These are phyloP conservation scores for Pleodorina starrii DNA, from an alignment of 139 green algal species.

Conservation along the genomic window DNA sequence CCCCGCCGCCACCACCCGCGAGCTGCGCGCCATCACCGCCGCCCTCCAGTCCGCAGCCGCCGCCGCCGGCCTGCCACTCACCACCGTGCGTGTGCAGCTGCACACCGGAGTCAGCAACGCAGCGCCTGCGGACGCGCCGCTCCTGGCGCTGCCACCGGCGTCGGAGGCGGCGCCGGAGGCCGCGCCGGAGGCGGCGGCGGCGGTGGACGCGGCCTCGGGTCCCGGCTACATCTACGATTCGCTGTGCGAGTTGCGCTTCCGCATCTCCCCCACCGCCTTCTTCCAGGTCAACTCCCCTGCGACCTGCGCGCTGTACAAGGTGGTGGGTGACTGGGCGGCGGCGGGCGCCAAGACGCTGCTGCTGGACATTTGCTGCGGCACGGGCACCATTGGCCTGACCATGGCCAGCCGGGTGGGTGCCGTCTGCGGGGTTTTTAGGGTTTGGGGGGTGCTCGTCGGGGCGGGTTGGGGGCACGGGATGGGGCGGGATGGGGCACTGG, in stretches of 20 bases:
- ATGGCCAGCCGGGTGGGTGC: constrained; percentile 70
- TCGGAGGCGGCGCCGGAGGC: not conserved
- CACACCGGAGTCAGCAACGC: constrained; percentile 62
- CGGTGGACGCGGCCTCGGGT: not conserved
- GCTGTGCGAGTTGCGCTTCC: constrained; percentile 82
- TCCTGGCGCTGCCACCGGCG: constrained; percentile 33
- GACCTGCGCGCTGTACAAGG: constrained; percentile 63
- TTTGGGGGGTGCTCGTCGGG: too few species aligned
- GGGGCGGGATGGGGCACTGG: too few species aligned
- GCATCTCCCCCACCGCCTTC: constrained; percentile 85
- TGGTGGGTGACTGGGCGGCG: constrained; percentile 51
- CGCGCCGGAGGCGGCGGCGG: not conserved
- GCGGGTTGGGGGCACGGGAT: too few species aligned
- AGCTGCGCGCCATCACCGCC: constrained; percentile 29
- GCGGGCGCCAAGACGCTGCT: constrained; percentile 65
- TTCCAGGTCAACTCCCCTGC: constrained; percentile 82
- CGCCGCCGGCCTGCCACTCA: constrained; percentile 28
- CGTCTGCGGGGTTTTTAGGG: too few species aligned
- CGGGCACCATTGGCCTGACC: constrained; percentile 86
- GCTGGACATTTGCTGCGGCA: constrained; percentile 94
- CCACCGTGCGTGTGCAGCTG: constrained; percentile 55
- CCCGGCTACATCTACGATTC: constrained; percentile 57
- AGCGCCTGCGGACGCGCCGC: constrained; percentile 52
- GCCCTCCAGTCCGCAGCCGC: constrained; percentile 3
- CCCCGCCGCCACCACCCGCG: not conserved